Evolutionary conservation across 805 yeast species (phyloP).

Genomic region (Henningerozyma blattae): DNA sequence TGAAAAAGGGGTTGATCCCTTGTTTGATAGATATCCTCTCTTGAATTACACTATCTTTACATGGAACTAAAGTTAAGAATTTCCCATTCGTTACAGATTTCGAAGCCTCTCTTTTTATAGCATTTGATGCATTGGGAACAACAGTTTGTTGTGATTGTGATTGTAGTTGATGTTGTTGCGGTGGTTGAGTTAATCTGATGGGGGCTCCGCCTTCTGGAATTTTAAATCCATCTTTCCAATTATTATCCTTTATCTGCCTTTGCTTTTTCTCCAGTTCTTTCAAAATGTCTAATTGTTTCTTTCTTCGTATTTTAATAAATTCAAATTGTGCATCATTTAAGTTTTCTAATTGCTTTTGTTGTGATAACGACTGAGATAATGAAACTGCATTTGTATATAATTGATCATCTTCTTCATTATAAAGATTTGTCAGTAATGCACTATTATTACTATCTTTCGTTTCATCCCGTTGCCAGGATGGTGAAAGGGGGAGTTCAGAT

Average conservation of each 20-base stretch:
- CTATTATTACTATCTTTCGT: too few relatives aligned
- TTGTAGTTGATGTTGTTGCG: too few relatives aligned
- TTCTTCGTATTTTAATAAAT: slow-evolving; percentile 16
- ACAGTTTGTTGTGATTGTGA: slow-evolving; percentile 15
- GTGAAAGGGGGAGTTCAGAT: too few relatives aligned
- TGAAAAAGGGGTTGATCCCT: slow-evolving; percentile 50
- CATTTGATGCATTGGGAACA: slow-evolving; percentile 2
- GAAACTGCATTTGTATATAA: too few relatives aligned
- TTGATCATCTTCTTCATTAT: too few relatives aligned
- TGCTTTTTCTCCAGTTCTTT: slow-evolving; percentile 8
- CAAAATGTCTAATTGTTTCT: slow-evolving; percentile 7
- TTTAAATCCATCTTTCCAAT: slow-evolving; percentile 14
- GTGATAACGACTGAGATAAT: slow-evolving; percentile 60
- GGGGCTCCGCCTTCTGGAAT: slow-evolving; percentile 18
- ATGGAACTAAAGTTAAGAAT: slow-evolving; percentile 48
- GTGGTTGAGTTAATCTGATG: slow-evolving; percentile 18
- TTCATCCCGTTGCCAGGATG: too few relatives aligned
- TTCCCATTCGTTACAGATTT: slow-evolving; percentile 32
- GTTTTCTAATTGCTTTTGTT: slow-evolving; percentile 38
- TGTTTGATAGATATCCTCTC: slow-evolving; percentile 50
- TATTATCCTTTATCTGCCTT: background rate
- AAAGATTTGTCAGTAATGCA: too few relatives aligned
- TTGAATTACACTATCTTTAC: slow-evolving; percentile 32
- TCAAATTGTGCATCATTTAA: slow-evolving; percentile 23
- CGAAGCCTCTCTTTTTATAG: slow-evolving; percentile 2